These are phyloP conservation scores for Nepenthes mirabilis DNA, from an alignment of 148 eudicot genomes.

Conservation along the genomic window DNA sequence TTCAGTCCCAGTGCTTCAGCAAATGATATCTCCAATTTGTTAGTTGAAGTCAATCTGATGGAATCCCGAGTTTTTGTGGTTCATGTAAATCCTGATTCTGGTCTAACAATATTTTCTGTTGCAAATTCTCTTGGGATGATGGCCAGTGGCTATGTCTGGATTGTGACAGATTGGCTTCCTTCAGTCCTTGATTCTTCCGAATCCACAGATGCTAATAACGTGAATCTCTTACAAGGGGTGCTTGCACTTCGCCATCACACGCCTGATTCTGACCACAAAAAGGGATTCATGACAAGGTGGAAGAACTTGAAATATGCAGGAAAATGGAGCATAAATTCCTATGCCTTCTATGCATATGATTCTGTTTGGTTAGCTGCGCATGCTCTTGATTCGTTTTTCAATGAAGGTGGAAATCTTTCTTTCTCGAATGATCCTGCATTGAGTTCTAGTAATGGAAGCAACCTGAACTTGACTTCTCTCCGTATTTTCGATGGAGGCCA, in stretches of 20 bases:
- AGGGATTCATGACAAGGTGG: slow-evolving; percentile 35
- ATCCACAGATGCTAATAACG: slow-evolving; percentile 16
- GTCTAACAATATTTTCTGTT: slow-evolving; percentile 39
- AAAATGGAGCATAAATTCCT: slow-evolving; percentile 43
- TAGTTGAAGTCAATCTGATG: slow-evolving; percentile 54
- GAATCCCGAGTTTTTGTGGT: slow-evolving; percentile 73
- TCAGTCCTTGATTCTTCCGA: slow-evolving; percentile 44
- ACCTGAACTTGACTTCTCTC: slow-evolving; percentile 37
- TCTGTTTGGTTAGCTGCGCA: slow-evolving; percentile 70
- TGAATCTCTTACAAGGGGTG: slow-evolving; percentile 62
- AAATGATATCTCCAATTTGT: slow-evolving; percentile 33
- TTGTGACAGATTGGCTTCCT: slow-evolving; percentile 88
- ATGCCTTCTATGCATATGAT: slow-evolving; percentile 84
- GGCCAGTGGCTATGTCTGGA: slow-evolving; percentile 74
- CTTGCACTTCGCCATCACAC: slow-evolving; percentile 64
- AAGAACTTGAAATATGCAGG: slow-evolving; percentile 29
- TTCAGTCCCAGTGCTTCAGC: slow-evolving; percentile 43
- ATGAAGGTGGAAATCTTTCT: slow-evolving; percentile 36
- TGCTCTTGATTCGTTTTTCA: slow-evolving; percentile 55
- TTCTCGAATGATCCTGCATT: slow-evolving; percentile 52
- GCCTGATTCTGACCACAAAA: slow-evolving; percentile 45
- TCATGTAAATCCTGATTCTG: slow-evolving; percentile 87
- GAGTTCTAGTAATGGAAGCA: slow-evolving; percentile 23
- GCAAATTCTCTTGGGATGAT: slow-evolving; percentile 72
- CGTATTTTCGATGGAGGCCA: slow-evolving; percentile 54